These are phyloP conservation scores for Excoecaria agallocha DNA, from an alignment of 345 rosid species.

Conservation along the genomic window DNA sequence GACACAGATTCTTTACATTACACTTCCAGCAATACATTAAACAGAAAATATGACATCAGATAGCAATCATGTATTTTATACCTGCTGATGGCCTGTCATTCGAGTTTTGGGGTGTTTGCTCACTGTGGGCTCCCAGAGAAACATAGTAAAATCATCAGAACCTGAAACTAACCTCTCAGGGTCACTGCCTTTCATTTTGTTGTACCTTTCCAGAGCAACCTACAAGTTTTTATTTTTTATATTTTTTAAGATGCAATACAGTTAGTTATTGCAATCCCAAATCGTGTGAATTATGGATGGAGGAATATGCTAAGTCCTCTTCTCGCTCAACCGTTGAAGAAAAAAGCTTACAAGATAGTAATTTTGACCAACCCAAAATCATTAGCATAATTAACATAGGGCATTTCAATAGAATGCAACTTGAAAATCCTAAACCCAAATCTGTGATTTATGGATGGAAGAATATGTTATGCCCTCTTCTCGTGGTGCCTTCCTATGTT, in stretches of 20 bases:
- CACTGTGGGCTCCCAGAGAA: constrained; percentile 89
- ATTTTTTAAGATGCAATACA: too few relatives aligned
- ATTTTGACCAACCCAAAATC: background rate
- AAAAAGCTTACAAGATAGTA: background rate
- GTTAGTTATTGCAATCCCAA: too few relatives aligned
- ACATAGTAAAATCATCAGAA: constrained; percentile 94
- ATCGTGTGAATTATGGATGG: background rate
- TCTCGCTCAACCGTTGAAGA: background rate
- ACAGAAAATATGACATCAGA: constrained; percentile 2
- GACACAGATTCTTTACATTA: background rate
- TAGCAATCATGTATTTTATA: constrained; percentile 10
- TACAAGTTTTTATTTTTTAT: constrained; percentile 9
- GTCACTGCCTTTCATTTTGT: constrained; percentile 67
- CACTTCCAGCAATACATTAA: constrained; percentile 1
- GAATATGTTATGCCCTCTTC: background rate
- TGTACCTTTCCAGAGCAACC: constrained; percentile 83
- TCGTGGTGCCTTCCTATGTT: background rate
- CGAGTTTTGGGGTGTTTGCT: constrained; percentile 77
- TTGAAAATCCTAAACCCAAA: background rate
- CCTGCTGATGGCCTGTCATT: constrained; percentile 94
- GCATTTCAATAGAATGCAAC: background rate
- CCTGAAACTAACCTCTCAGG: constrained; percentile 96
- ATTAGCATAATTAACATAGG: background rate
- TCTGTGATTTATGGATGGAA: background rate
- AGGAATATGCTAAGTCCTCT: background rate